Percentiles rank a stretch among this genome's conserved stretches.
phyloP scores from a whole-genome alignment of 805 yeast species.

The Kodamaea laetipori region DNA sequence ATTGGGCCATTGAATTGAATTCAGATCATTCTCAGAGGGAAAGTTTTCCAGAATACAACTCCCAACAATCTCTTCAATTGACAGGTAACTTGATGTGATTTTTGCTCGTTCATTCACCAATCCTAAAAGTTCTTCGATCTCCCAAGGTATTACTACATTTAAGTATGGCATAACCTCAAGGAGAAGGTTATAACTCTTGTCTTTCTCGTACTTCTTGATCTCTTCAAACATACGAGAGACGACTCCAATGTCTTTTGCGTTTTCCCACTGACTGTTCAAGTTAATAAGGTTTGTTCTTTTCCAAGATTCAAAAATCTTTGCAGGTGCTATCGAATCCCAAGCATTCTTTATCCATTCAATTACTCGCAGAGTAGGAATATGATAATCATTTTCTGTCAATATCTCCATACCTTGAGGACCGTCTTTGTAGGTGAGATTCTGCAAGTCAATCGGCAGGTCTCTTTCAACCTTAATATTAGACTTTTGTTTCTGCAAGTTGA shows the following conservation, averaged over 20 bases:
- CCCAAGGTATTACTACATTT: slow-evolving; percentile 60
- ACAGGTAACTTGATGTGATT: slow-evolving; percentile 49
- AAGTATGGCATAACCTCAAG: slow-evolving; percentile 46
- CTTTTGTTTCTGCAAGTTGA: slow-evolving; percentile 31
- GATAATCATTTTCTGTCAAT: slow-evolving; percentile 43
- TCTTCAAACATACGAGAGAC: slow-evolving; percentile 6
- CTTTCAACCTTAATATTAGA: slow-evolving; percentile 14
- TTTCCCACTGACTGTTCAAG: slow-evolving; percentile 27
- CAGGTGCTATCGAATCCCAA: slow-evolving; percentile 48
- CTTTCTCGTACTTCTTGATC: slow-evolving; percentile 19
- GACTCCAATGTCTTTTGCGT: slow-evolving; percentile 20
- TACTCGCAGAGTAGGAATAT: slow-evolving; percentile 54
- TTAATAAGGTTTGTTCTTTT: slow-evolving; percentile 36
- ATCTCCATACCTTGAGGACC: slow-evolving; percentile 26
- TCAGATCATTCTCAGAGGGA: slow-evolving; percentile 1
- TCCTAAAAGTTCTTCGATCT: slow-evolving; percentile 54
- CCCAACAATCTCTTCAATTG: slow-evolving; percentile 62
- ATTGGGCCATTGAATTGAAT: neutral
- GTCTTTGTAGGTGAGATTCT: slow-evolving; percentile 6
- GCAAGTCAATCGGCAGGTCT: slow-evolving; percentile 2
- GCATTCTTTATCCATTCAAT: slow-evolving; percentile 59
- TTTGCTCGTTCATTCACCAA: slow-evolving; percentile 47
- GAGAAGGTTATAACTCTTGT: slow-evolving; percentile 44
- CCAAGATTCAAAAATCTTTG: slow-evolving; percentile 39
- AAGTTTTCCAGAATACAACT: slow-evolving; percentile 53